Evolutionary conservation across 352 stramenopile genomes (phyloP).

Genomic region (Globisporangium orthogonon): DNA sequence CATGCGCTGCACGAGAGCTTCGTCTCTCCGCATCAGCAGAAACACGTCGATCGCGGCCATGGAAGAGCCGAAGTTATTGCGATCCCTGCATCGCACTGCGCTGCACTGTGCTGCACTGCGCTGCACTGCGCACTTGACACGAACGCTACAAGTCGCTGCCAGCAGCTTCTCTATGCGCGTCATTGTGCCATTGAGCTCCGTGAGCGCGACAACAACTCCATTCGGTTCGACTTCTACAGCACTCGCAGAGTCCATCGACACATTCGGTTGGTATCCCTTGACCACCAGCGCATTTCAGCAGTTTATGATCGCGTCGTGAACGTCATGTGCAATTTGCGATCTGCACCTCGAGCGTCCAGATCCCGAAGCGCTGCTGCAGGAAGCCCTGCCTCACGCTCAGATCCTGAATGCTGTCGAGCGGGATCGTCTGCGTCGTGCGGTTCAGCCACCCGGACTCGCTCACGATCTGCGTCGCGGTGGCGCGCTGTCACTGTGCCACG

Average conservation of each 20-base stretch:
- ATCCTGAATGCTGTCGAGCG: constrained; percentile 37
- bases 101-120: too few relatives aligned
- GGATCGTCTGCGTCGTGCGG: constrained; percentile 30
- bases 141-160: too few relatives aligned
- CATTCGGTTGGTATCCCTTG: constrained; percentile 1
- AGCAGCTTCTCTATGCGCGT: constrained; percentile 11
- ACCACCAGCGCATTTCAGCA: constrained; percentile 26
- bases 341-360: constrained; percentile 32
- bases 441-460: constrained; percentile 32
- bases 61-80: too few relatives aligned
- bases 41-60: constrained; percentile 14
- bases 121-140: too few relatives aligned
- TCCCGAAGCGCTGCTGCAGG: constrained; percentile 24
- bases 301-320: constrained; percentile 36
- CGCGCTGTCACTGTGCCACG: constrained; percentile 23
- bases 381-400: constrained; percentile 30
- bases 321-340: constrained; percentile 23
- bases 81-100: too few relatives aligned
- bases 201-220: background rate
- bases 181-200: constrained; percentile 14
- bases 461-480: constrained; percentile 25
- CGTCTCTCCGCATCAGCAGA: constrained; percentile 10
- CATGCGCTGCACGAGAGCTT: constrained; percentile 9
- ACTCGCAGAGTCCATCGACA: background rate
- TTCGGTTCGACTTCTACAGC: background rate